phyloP scores from a whole-genome alignment of 768 basidiomycete species.

The Fomitopsis pulvina region DNA sequence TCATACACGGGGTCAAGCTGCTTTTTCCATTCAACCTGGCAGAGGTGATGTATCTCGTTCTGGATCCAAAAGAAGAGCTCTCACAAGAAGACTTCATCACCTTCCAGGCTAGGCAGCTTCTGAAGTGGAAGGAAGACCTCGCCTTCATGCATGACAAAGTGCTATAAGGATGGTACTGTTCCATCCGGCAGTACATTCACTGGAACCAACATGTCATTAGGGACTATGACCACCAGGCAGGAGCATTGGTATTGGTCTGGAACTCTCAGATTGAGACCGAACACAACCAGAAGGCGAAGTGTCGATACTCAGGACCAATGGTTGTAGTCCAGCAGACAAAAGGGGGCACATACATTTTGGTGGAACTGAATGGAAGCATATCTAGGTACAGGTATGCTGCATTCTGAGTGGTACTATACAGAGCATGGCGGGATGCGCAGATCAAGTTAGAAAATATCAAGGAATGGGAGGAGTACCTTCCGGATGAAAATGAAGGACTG shows the following conservation, averaged over 20 bases:
- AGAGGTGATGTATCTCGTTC: constrained; percentile 11
- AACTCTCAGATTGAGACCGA: too few species aligned
- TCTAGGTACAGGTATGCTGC: too few species aligned
- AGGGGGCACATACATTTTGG: constrained; percentile 20
- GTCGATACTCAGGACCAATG: too few species aligned
- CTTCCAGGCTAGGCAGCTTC: constrained; percentile 2
- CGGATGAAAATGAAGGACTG: too few species aligned
- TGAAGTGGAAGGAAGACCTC: constrained; percentile 12
- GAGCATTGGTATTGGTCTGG: too few species aligned
- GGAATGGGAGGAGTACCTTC: too few species aligned
- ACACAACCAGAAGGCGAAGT: too few species aligned
- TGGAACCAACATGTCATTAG: too few species aligned
- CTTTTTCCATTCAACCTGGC: constrained; percentile 16
- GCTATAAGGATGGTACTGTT: constrained; percentile 1
- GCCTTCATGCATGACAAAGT: constrained; percentile 4
- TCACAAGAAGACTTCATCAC: constrained; percentile 14
- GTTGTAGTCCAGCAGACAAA: constrained; percentile 17
- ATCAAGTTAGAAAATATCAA: too few species aligned
- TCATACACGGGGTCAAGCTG: constrained; percentile 11
- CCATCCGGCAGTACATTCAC: constrained; percentile 10
- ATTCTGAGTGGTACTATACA: too few species aligned
- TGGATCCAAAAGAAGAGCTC: constrained; percentile 4
- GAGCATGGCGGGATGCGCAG: too few species aligned
- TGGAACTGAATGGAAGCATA: constrained; percentile 21
- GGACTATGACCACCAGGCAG: too few species aligned